Evolutionary conservation across 768 basidiomycete species (phyloP).

Genomic region (Boletus insuetus): DNA sequence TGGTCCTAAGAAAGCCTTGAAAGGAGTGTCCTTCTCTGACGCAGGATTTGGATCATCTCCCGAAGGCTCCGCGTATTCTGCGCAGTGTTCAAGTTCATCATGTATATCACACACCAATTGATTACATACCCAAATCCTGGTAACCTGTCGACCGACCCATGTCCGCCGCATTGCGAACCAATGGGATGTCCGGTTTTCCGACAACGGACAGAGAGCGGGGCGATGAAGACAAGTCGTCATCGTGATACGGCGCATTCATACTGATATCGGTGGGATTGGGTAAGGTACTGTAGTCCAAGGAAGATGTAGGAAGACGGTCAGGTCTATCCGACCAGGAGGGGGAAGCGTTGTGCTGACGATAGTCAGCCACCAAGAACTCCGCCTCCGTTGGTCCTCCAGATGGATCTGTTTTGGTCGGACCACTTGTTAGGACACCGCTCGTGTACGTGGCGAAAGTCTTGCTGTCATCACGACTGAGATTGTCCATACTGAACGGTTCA

Average conservation of each 20-base stretch:
- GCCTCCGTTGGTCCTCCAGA: constrained; percentile 18
- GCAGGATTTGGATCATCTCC: constrained; percentile 20
- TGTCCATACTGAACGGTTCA: constrained; percentile 19
- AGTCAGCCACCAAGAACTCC: constrained; percentile 26
- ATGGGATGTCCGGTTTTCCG: constrained; percentile 31
- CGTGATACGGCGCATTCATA: constrained; percentile 20
- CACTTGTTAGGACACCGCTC: constrained; percentile 18
- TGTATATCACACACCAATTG: not conserved
- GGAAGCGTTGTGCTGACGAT: constrained; percentile 20
- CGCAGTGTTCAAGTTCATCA: constrained; percentile 1
- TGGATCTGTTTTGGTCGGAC: constrained; percentile 3
- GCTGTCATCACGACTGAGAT: constrained; percentile 15
- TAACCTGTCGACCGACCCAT: constrained; percentile 39
- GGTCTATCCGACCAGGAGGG: constrained; percentile 12
- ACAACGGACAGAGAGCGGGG: constrained; percentile 12
- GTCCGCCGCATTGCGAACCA: constrained; percentile 48
- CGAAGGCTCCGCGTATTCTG: constrained; percentile 67
- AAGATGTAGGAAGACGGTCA: constrained; percentile 17
- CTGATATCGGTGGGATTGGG: constrained; percentile 2
- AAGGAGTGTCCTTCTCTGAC: constrained; percentile 41
- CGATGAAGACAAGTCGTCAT: constrained; percentile 17
- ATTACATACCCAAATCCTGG: constrained; percentile 51
- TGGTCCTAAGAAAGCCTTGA: constrained; percentile 42
- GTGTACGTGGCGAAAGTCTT: constrained; percentile 20
- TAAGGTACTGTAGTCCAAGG: constrained; percentile 4